A percentile compares a stretch with the other conserved stretches of the same genome.
Evolutionary conservation across 768 basidiomycete species (phyloP).

Genomic region (Cystobasidium onofrii): DNA sequence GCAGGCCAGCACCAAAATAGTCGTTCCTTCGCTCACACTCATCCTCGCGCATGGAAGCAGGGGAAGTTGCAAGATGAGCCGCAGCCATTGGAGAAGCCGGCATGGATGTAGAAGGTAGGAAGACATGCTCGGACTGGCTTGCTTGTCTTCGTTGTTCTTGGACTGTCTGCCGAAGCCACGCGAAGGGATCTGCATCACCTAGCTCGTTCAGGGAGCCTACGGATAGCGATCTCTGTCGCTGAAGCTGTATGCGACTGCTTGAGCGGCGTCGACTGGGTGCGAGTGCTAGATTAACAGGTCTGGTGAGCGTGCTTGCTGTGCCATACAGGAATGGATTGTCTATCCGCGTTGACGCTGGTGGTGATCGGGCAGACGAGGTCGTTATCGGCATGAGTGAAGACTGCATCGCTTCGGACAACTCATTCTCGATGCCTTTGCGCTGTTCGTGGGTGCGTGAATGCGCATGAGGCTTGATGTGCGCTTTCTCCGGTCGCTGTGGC

Average conservation of each 20-base stretch:
- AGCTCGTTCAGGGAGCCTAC: background rate
- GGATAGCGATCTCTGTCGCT: constrained; percentile 11
- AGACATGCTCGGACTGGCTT: background rate
- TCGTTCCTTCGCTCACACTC: background rate
- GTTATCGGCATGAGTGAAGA: background rate
- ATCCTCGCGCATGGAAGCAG: background rate
- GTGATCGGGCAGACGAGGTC: background rate
- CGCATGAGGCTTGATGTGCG: background rate
- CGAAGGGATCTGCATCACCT: constrained; percentile 15
- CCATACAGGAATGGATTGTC: background rate
- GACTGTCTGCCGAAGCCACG: constrained; percentile 28
- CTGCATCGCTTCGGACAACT: constrained; percentile 16
- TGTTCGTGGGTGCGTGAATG: background rate
- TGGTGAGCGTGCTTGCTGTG: background rate
- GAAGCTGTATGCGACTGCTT: background rate
- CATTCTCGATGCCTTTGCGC: constrained; percentile 15
- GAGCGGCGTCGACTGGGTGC: background rate
- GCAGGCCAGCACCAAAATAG: constrained; percentile 8
- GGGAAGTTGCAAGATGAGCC: background rate
- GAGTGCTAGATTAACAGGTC: background rate
- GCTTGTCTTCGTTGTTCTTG: constrained; percentile 23
- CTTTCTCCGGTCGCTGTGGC: constrained; percentile 7
- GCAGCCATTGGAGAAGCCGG: background rate
- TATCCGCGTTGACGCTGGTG: background rate
- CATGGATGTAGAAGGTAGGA: background rate